A percentile compares a stretch with the other conserved stretches of the same genome.
Conservation (phyloP, 768 basidiomycete species). For the Suillus weaverae region DNA sequence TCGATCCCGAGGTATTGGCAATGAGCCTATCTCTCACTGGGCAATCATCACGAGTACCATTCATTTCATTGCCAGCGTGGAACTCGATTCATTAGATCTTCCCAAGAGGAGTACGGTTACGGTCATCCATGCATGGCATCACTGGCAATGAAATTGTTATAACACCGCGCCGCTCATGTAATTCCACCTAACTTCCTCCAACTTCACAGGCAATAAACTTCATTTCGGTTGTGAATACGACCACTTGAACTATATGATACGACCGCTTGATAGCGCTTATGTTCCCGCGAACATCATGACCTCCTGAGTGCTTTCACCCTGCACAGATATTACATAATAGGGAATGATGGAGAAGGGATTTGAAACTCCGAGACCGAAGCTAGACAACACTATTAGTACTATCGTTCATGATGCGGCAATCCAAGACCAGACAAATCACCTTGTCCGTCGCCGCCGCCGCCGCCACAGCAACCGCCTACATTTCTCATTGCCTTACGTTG, state of each 20-base stretch:
- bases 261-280: background rate
- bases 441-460: background rate
- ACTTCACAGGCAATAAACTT: background rate
- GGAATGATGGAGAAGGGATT: background rate
- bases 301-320: background rate
- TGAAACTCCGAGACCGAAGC: background rate
- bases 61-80: background rate
- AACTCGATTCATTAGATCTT: background rate
- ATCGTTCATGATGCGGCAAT: background rate
- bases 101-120: background rate
- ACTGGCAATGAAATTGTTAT: background rate
- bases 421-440: background rate
- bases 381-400: background rate
- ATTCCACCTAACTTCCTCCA: background rate
- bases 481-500: background rate
- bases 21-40: background rate
- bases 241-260: background rate
- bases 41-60: background rate
- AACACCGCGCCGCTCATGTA: background rate
- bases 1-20: background rate
- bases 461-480: background rate
- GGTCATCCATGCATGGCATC: background rate
- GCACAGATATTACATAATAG: background rate
- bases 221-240: background rate
- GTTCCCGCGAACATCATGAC: background rate